Percentiles rank a stretch among this genome's conserved stretches.
phyloP scores from a whole-genome alignment of 768 basidiomycete genomes.

The Pleurotus ostreatus region DNA sequence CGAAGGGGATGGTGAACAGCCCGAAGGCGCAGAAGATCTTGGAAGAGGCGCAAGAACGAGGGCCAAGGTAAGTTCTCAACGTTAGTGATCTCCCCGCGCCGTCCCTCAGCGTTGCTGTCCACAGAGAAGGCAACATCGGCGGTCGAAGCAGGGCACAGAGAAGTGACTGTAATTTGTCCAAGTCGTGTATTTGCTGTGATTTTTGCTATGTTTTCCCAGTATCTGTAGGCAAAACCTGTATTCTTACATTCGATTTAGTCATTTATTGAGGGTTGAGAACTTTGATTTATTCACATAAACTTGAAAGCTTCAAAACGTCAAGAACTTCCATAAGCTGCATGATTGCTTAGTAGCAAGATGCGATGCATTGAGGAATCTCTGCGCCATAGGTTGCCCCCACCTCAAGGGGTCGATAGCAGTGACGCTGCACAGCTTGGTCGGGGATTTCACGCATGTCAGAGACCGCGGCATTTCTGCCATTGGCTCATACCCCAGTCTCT shows the following conservation, averaged over 20 bases:
- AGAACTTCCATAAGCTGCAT: not conserved
- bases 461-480: too few relatives aligned
- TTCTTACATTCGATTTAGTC: too few relatives aligned
- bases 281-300: too few relatives aligned
- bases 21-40: constrained; percentile 27
- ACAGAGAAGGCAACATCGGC: not conserved
- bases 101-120: not conserved
- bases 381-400: not conserved
- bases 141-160: not conserved
- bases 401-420: not conserved
- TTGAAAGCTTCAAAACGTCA: too few relatives aligned
- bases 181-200: not conserved
- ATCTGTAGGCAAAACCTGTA: too few relatives aligned
- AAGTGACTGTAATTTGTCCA: not conserved
- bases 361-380: not conserved
- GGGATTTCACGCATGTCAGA: not conserved
- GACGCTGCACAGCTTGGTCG: not conserved
- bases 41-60: constrained; percentile 34
- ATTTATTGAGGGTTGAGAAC: too few relatives aligned
- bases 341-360: not conserved
- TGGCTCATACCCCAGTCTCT: too few relatives aligned
- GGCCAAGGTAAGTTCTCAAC: constrained; percentile 30
- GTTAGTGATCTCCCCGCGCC: not conserved
- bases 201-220: not conserved
- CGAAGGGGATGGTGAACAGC: constrained; percentile 21